Percentiles rank a stretch among this genome's conserved stretches.
Evolutionary conservation across 345 rosid species (phyloP).

Genomic region (Brassica napus): Da-Ae NC_063437.1:10768501-10769000

Average conservation of each 20-base stretch:
- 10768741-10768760: constrained; percentile 35
- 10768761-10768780: constrained; percentile 48
- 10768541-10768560: constrained; percentile 3
- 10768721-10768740: constrained; percentile 47
- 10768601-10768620: constrained; percentile 27
- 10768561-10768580: constrained; percentile 2
- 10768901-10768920: constrained; percentile 23
- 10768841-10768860: constrained; percentile 3
- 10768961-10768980: constrained; percentile 90
- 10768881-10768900: not conserved
- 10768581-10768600: constrained; percentile 13
- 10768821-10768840: constrained; percentile 34
- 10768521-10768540: not conserved
- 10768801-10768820: constrained; percentile 8
- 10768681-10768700: constrained; percentile 39
- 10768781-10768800: constrained; percentile 53
- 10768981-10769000: constrained; percentile 34
- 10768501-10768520: constrained; percentile 12
- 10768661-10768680: constrained; percentile 31
- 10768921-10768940: constrained; percentile 26
- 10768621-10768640: constrained; percentile 47
- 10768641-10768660: constrained; percentile 57
- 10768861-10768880: constrained; percentile 44
- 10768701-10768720: constrained; percentile 81
- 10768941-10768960: constrained; percentile 58